phyloP scores from a whole-genome alignment of 306 rosid species.

The Prunus salicina region DNA sequence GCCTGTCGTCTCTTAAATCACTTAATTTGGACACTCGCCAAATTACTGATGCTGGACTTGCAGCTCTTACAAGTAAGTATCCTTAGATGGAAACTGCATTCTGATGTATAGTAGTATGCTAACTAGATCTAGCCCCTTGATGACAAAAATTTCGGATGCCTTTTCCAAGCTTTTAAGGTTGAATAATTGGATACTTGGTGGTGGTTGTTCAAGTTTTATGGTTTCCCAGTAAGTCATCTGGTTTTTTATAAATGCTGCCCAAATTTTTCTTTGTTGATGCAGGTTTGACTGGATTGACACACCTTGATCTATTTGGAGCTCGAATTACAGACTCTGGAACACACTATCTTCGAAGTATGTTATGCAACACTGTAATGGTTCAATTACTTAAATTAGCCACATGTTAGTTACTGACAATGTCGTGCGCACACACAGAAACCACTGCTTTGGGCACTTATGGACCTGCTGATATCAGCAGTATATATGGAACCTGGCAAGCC shows the following conservation, averaged over 20 bases:
- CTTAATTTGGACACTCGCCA: conserved; percentile 93
- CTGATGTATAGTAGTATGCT: not conserved
- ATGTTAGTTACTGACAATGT: not conserved
- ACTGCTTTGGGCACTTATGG: not conserved
- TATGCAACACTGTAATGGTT: conserved; percentile 5
- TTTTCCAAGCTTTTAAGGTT: not conserved
- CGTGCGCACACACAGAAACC: not conserved
- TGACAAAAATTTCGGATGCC: not conserved
- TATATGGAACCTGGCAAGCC: not conserved
- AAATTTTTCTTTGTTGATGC: conserved; percentile 24
- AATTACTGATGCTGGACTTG: conserved; percentile 79
- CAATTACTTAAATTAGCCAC: not conserved
- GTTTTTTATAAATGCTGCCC: not conserved
- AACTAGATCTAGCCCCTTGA: not conserved
- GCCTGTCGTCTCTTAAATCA: conserved; percentile 81
- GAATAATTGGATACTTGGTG: not conserved
- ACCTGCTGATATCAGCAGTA: not conserved
- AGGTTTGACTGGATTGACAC: conserved; percentile 85
- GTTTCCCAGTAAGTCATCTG: not conserved
- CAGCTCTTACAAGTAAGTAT: conserved; percentile 70
- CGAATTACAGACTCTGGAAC: conserved; percentile 85
- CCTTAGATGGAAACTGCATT: conserved; percentile 1
- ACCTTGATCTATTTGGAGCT: conserved; percentile 94
- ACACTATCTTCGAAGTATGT: conserved; percentile 66
- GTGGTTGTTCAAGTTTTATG: not conserved